Evolutionary conservation across 2,329 filamentous ascomycete genomes (phyloP).

Genomic region (Cyphellophora europaea): DNA sequence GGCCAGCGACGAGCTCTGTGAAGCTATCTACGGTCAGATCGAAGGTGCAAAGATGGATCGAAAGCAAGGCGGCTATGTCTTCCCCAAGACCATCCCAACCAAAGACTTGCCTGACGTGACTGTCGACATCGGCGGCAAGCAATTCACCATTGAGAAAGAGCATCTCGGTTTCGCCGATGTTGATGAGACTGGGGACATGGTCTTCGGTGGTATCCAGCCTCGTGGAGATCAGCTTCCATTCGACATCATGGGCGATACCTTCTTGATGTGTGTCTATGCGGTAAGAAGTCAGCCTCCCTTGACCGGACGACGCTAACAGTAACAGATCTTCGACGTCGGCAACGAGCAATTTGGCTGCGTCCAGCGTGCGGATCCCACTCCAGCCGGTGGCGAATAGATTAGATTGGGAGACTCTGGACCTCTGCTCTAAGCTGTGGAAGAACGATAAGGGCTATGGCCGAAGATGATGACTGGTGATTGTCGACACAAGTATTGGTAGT

Average conservation of each 20-base stretch:
- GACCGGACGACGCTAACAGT: slow-evolving; percentile 8
- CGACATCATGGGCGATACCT: slow-evolving; percentile 47
- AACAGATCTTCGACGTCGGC: slow-evolving; percentile 53
- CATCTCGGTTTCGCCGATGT: slow-evolving; percentile 47
- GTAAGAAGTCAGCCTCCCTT: too few relatives aligned
- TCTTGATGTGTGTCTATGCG: slow-evolving; percentile 2
- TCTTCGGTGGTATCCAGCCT: slow-evolving; percentile 59
- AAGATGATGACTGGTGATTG: too few relatives aligned
- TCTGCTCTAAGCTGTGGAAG: too few relatives aligned
- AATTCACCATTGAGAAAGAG: slow-evolving; percentile 54
- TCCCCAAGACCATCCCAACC: slow-evolving; percentile 43
- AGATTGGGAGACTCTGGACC: too few relatives aligned
- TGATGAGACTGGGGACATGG: slow-evolving; percentile 40
- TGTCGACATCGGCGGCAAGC: slow-evolving; percentile 53
- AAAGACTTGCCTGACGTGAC: slow-evolving; percentile 51
- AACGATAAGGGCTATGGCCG: too few relatives aligned
- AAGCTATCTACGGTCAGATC: slow-evolving; percentile 56
- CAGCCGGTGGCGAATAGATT: slow-evolving; percentile 8
- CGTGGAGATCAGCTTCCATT: slow-evolving; percentile 45
- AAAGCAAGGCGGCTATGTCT: slow-evolving; percentile 53
- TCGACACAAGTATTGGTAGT: too few relatives aligned
- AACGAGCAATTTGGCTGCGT: slow-evolving; percentile 51
- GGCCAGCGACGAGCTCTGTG: slow-evolving; percentile 51
- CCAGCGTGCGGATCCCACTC: slow-evolving; percentile 37
- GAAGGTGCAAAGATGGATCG: slow-evolving; percentile 49